These are phyloP conservation scores for Fraxinus greggii DNA, from an alignment of 305 asterid genomes.

Conservation along the genomic window DNA sequence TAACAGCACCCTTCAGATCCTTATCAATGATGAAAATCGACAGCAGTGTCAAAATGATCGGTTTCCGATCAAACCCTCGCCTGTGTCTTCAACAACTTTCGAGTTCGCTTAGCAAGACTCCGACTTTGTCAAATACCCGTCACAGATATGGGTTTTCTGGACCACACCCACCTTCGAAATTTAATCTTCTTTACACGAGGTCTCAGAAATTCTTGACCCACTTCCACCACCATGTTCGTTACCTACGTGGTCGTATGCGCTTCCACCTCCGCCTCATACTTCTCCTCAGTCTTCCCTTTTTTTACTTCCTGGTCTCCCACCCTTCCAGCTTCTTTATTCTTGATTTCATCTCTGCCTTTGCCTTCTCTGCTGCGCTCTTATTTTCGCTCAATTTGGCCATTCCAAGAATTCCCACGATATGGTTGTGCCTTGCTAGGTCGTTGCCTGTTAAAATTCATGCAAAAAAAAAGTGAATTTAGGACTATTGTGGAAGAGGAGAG, in stretches of 20 bases:
- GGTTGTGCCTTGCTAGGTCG: constrained; percentile 67
- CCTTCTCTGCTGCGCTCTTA: constrained; percentile 79
- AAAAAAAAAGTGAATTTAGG: constrained; percentile 39
- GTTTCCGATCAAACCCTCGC: constrained; percentile 53
- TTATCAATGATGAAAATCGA: constrained; percentile 49
- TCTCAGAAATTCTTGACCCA: constrained; percentile 57
- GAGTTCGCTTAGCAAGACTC: constrained; percentile 51
- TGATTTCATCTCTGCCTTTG: constrained; percentile 85
- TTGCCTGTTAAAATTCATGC: constrained; percentile 62
- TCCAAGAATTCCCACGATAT: constrained; percentile 75
- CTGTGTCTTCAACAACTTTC: constrained; percentile 58
- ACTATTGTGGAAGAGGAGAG: too few species aligned
- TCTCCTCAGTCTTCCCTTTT: constrained; percentile 71
- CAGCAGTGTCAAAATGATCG: constrained; percentile 45
- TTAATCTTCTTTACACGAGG: constrained; percentile 36
- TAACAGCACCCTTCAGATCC: constrained; percentile 51
- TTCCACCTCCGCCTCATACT: constrained; percentile 68
- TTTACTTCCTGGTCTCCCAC: constrained; percentile 84
- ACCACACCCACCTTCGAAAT: constrained; percentile 35
- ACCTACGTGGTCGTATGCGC: constrained; percentile 65
- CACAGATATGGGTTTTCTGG: constrained; percentile 48
- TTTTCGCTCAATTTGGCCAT: constrained; percentile 85
- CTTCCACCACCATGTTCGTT: constrained; percentile 68
- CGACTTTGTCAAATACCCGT: constrained; percentile 54
- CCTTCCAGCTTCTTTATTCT: constrained; percentile 84